A percentile compares a stretch with the other conserved stretches of the same genome.
These are phyloP conservation scores for Trichoderma sp. DNA, from an alignment of 2,329 filamentous ascomycete species.

Conservation along the genomic window DNA sequence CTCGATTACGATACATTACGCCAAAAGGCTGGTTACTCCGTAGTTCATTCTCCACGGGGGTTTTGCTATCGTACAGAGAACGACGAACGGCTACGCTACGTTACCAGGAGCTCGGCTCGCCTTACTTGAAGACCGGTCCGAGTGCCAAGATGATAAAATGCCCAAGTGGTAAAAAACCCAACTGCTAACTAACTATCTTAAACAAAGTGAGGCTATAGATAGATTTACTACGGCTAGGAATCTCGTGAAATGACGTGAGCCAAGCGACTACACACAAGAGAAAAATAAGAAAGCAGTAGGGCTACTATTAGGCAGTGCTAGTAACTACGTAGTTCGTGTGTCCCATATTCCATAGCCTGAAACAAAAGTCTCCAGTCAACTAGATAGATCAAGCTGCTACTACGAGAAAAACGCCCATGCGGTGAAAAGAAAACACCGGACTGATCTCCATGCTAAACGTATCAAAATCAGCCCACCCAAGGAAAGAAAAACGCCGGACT, in stretches of 20 bases:
- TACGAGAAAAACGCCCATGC: background rate
- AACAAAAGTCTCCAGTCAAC: background rate
- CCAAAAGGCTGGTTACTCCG: background rate
- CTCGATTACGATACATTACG: too few species aligned
- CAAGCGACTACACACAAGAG: background rate
- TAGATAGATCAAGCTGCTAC: background rate
- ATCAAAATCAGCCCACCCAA: background rate
- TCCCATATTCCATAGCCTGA: background rate
- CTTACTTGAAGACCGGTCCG: background rate
- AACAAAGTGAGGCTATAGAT: background rate
- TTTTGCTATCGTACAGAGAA: background rate
- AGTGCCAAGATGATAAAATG: background rate
- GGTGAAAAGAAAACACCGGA: background rate
- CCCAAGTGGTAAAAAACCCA: background rate
- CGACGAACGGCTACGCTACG: background rate
- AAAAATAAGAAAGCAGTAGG: background rate
- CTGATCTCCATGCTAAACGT: background rate
- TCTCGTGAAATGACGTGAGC: background rate
- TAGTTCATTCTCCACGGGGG: background rate
- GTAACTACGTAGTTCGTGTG: background rate
- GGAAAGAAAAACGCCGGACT: background rate
- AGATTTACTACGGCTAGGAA: background rate
- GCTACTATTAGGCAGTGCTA: background rate
- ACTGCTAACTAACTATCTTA: background rate
- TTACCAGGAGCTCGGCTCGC: slow-evolving; percentile 4